These are phyloP conservation scores for Vaccinium vitisidaea DNA, from an alignment of 148 eudicot species.

Conservation along the genomic window DNA sequence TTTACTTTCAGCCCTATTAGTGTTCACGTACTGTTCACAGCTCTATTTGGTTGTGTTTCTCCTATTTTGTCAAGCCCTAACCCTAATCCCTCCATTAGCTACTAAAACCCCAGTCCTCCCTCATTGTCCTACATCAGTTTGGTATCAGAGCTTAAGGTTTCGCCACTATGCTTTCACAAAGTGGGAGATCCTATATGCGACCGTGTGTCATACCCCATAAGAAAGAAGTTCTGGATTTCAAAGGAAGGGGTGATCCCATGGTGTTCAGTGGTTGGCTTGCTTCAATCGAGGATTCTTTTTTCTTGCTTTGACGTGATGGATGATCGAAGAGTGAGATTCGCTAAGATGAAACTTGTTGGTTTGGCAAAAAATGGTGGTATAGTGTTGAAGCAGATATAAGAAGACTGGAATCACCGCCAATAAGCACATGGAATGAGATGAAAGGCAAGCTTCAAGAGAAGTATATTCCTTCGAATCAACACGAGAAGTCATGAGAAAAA, in stretches of 20 bases:
- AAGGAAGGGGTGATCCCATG: neutral
- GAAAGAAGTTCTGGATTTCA: neutral
- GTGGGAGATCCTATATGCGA: neutral
- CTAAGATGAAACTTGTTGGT: neutral
- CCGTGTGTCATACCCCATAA: neutral
- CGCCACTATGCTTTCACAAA: neutral
- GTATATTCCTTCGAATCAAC: neutral
- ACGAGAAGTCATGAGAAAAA: neutral
- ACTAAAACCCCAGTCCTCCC: too few species aligned
- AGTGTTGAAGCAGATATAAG: neutral
- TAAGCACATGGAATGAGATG: neutral
- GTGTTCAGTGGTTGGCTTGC: neutral
- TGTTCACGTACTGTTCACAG: too few species aligned
- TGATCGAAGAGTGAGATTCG: neutral
- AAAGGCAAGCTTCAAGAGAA: constrained; percentile 6
- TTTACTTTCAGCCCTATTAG: too few species aligned
- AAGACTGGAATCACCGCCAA: neutral
- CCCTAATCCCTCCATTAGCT: too few species aligned
- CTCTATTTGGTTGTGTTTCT: too few species aligned
- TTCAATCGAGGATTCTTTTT: neutral
- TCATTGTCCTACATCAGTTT: neutral
- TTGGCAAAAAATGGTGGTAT: neutral
- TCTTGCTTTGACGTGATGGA: neutral
- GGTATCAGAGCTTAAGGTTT: neutral
- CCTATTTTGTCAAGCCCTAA: too few species aligned